Percentiles rank a stretch among this genome's conserved stretches.
Conservation (phyloP, 192 early-diverging fungal genomes). For the Phycomyces blakesleeanus region DNA sequence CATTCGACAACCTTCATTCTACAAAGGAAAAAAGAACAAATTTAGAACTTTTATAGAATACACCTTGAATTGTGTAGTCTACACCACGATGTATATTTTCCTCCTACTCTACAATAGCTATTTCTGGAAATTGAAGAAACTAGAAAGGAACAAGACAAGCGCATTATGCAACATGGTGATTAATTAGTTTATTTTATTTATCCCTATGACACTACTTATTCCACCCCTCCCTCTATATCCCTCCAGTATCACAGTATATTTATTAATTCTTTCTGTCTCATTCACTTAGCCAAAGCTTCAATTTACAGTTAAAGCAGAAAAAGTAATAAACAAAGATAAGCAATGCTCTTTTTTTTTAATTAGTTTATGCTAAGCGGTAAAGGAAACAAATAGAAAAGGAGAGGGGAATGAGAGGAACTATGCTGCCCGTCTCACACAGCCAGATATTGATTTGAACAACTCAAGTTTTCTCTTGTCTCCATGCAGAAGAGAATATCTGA, state of each 20-base stretch:
- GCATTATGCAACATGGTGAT: constrained; percentile 1
- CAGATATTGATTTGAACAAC: constrained; percentile 12
- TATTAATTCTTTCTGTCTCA: constrained; percentile 1
- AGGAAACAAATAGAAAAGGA: neutral
- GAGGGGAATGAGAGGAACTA: constrained; percentile 13
- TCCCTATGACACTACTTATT: constrained; percentile 2
- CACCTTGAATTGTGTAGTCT: neutral
- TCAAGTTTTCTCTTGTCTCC: constrained; percentile 8
- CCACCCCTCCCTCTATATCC: neutral
- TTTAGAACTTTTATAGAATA: too few relatives aligned
- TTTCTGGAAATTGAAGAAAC: constrained; percentile 7
- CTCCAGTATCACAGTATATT: neutral
- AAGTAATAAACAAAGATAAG: neutral
- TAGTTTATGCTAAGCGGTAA: neutral
- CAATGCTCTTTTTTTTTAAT: constrained; percentile 2
- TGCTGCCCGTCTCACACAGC: constrained; percentile 12
- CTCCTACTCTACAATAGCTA: constrained; percentile 3
- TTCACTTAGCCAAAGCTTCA: constrained; percentile 8
- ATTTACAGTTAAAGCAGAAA: constrained; percentile 4
- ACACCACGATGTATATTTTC: too few relatives aligned
- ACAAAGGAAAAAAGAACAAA: too few relatives aligned
- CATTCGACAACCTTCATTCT: too few relatives aligned
- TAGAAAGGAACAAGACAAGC: neutral
- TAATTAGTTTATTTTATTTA: constrained; percentile 2
- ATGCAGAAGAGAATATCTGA: constrained; percentile 14